Base-by-base conservation (phyloP, 2,329 filamentous ascomycete species). In the Fusarium praegraminearum region DNA sequence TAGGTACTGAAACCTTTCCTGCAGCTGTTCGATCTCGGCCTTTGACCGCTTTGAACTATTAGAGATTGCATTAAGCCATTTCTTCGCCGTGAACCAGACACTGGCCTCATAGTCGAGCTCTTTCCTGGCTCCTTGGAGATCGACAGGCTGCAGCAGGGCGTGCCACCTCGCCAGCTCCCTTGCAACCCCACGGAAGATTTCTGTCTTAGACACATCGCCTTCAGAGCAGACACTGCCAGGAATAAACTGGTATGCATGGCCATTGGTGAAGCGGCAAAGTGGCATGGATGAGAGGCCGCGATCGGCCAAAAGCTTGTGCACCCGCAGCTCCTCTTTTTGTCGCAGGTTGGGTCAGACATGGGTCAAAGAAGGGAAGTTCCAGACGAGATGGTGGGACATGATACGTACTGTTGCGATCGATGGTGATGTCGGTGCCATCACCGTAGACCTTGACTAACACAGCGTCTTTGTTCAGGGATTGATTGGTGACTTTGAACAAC, bases 401-500 rank as follows among this genome's bases (percentile, higher is more conserved):
- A 71, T 16, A 71, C 70, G 11, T 56, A 73, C 70, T 73, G 18
- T 67, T 49, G 2, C 70, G 64, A 44, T 73, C 70, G 35, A 73
- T 73, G 3, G 67, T 73, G 16, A 73, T 65, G 15, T 73, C 57
- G 1, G 70, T 73, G 20, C 70, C 70, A 35, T 73, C 70, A 20
- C 70, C 70, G 26, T 73, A 73, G 45, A 73, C 61, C 32, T 73
- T 73, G 56, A 73, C 43, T 12, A 73, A 41, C 16, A 67, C 70
- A 3, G 57, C 59, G 26, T 54, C 47, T 40, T 38, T 28, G 16
- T 36, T 53, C 22, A n/a, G 7, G 8, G 49, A 11, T 15, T 28
- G 28, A 40, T 40, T 50, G 22, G 38, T 64, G 15, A 67, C 62
- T 16, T 69, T 73, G 70, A 69, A 73, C 20, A 73, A 53, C 70